phyloP scores from a whole-genome alignment of 1,139 yeast genomes.

The Sugiyamaella pinicola region DNA sequence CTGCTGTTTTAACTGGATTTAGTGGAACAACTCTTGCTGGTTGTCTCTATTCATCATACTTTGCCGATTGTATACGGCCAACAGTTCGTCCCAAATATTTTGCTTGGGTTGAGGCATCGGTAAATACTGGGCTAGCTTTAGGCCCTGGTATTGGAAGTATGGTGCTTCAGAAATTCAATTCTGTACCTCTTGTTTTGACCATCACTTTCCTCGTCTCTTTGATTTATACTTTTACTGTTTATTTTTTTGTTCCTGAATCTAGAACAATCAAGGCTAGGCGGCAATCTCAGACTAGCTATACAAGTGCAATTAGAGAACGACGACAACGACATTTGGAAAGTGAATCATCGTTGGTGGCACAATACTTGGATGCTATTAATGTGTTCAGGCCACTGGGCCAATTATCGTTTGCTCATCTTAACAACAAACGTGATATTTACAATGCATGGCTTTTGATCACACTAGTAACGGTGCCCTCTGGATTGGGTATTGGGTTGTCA shows the following conservation, averaged over 20 bases:
- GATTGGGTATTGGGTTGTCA: slow-evolving; percentile 43
- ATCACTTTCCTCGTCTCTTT: slow-evolving; percentile 32
- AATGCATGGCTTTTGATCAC: slow-evolving; percentile 51
- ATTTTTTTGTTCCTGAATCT: slow-evolving; percentile 59
- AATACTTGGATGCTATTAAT: slow-evolving; percentile 26
- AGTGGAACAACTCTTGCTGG: slow-evolving; percentile 56
- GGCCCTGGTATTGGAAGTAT: slow-evolving; percentile 66
- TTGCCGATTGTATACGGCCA: slow-evolving; percentile 61
- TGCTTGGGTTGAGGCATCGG: slow-evolving; percentile 58
- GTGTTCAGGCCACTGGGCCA: slow-evolving; percentile 52
- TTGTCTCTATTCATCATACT: slow-evolving; percentile 57
- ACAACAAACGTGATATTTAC: slow-evolving; percentile 38
- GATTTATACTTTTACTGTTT: slow-evolving; percentile 42
- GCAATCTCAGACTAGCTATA: slow-evolving; percentile 21
- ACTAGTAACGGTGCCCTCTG: slow-evolving; percentile 45
- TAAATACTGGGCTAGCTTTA: slow-evolving; percentile 59
- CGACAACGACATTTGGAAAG: slow-evolving; percentile 7
- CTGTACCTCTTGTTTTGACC: slow-evolving; percentile 37
- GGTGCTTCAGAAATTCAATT: slow-evolving; percentile 35
- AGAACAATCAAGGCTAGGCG: slow-evolving; percentile 37
- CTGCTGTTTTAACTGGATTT: slow-evolving; percentile 48
- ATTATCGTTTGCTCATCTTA: slow-evolving; percentile 44
- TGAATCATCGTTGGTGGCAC: slow-evolving; percentile 9
- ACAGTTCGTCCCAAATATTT: slow-evolving; percentile 56
- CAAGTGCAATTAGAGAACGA: slow-evolving; percentile 5